phyloP scores from a whole-genome alignment of 176 grass and related monocot genomes.

The Triticum urartu region DNA sequence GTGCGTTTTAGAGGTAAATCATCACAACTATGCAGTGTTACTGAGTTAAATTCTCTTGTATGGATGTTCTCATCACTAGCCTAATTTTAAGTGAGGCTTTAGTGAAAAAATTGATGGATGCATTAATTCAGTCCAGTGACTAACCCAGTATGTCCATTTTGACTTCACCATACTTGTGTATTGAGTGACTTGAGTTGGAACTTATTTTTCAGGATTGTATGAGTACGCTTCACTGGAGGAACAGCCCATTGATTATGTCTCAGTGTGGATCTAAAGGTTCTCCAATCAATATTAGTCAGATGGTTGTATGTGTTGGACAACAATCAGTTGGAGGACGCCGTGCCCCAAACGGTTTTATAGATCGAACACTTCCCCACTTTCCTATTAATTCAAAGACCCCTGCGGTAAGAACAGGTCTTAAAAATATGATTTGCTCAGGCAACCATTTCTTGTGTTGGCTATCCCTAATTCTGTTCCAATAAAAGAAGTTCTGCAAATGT shows the following conservation, averaged over 20 bases:
- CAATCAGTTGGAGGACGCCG: conserved; percentile 95
- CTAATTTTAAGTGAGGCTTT: background rate
- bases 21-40: background rate
- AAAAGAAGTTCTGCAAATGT: background rate
- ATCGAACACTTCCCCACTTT: conserved; percentile 96
- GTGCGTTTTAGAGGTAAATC: background rate
- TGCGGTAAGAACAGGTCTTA: conserved; percentile 61
- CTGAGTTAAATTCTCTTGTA: background rate
- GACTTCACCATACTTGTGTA: conserved; percentile 12
- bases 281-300: conserved; percentile 96
- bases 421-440: conserved; percentile 31
- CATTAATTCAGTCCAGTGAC: conserved; percentile 23
- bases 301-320: conserved; percentile 95
- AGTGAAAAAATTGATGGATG: conserved; percentile 1
- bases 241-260: conserved; percentile 97
- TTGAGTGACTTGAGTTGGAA: conserved; percentile 9
- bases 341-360: conserved; percentile 86
- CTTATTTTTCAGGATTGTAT: conserved; percentile 71
- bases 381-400: conserved; percentile 91
- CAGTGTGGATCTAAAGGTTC: conserved; percentile 99
- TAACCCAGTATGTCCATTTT: conserved; percentile 9
- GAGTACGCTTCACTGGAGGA: conserved; percentile 84
- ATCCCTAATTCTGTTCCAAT: conserved; percentile 5
- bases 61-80: background rate
- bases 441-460: conserved; percentile 8